These are phyloP conservation scores for Crepidotus variabilis DNA, from an alignment of 768 basidiomycete species.

Conservation along the genomic window DNA sequence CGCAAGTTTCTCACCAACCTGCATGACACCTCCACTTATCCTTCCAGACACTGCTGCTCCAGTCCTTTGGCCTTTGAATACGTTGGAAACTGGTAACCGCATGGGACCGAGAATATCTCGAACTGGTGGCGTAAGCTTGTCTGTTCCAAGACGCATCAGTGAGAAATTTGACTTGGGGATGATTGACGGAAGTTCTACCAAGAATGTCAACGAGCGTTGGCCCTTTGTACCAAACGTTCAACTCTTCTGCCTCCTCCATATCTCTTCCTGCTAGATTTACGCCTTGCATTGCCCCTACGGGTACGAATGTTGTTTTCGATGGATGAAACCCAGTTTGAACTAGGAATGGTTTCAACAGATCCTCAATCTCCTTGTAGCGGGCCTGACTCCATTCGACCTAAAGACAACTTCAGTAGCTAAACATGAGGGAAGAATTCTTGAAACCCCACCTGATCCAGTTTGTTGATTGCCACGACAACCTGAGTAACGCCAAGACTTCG, in stretches of 20 bases:
- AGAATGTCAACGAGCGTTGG: slow-evolving; percentile 81
- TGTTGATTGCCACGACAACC: slow-evolving; percentile 91
- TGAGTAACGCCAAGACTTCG: slow-evolving; percentile 90
- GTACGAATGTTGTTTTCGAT: slow-evolving; percentile 78
- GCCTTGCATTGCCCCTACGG: slow-evolving; percentile 87
- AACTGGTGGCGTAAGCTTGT: slow-evolving; percentile 74
- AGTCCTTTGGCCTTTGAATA: slow-evolving; percentile 86
- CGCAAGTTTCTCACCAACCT: slow-evolving; percentile 85
- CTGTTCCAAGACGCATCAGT: slow-evolving; percentile 21
- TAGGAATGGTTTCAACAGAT: slow-evolving; percentile 74
- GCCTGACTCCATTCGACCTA: slow-evolving; percentile 86
- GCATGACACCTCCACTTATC: slow-evolving; percentile 83
- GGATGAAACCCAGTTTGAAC: slow-evolving; percentile 82
- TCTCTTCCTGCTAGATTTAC: slow-evolving; percentile 67
- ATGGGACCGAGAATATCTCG: slow-evolving; percentile 75
- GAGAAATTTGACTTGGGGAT: not conserved
- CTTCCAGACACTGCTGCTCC: slow-evolving; percentile 79
- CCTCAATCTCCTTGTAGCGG: slow-evolving; percentile 84
- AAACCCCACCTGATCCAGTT: slow-evolving; percentile 74
- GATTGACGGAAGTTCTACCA: slow-evolving; percentile 39
- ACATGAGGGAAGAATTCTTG: slow-evolving; percentile 12
- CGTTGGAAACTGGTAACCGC: slow-evolving; percentile 89
- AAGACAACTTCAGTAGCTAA: not conserved
- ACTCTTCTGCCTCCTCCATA: slow-evolving; percentile 38
- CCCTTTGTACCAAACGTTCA: slow-evolving; percentile 80